Conservation (phyloP, 805 yeast species). For the Kluyveromyces nonfermentans region DNA sequence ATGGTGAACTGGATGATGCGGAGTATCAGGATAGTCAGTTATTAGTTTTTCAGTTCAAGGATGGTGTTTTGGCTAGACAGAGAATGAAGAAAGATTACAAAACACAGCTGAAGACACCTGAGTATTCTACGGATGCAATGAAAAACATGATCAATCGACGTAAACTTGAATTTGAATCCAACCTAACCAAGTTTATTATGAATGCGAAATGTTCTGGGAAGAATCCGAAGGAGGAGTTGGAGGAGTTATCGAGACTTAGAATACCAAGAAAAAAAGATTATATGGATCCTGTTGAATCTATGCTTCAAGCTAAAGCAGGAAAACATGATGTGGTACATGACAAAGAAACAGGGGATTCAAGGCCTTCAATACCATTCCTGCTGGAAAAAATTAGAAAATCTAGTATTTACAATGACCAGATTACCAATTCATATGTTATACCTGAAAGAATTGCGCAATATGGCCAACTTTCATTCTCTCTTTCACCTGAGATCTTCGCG, state of each 20-base stretch:
- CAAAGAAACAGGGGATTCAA: conserved; percentile 13
- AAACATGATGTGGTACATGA: conserved; percentile 15
- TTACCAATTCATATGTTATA: conserved; percentile 42
- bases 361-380: conserved; percentile 41
- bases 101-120: conserved; percentile 40
- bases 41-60: conserved; percentile 67
- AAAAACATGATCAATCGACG: conserved; percentile 51
- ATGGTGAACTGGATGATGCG: conserved; percentile 24
- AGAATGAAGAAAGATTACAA: conserved; percentile 36
- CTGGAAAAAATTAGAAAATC: conserved; percentile 38
- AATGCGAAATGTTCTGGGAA: conserved; percentile 19
- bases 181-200: conserved; percentile 31
- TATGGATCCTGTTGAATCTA: conserved; percentile 53
- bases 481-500: conserved; percentile 42
- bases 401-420: conserved; percentile 54
- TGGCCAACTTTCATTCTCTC: conserved; percentile 33
- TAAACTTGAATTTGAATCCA: conserved; percentile 40
- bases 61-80: conserved; percentile 45
- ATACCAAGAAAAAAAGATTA: conserved; percentile 43
- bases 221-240: conserved; percentile 37
- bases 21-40: conserved; percentile 37
- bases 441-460: conserved; percentile 39
- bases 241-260: conserved; percentile 25
- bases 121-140: conserved; percentile 47
- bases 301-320: conserved; percentile 32